Evolutionary conservation across 164 flowering plant species (phyloP).

Genomic region (Chimonanthus praecox): DNA sequence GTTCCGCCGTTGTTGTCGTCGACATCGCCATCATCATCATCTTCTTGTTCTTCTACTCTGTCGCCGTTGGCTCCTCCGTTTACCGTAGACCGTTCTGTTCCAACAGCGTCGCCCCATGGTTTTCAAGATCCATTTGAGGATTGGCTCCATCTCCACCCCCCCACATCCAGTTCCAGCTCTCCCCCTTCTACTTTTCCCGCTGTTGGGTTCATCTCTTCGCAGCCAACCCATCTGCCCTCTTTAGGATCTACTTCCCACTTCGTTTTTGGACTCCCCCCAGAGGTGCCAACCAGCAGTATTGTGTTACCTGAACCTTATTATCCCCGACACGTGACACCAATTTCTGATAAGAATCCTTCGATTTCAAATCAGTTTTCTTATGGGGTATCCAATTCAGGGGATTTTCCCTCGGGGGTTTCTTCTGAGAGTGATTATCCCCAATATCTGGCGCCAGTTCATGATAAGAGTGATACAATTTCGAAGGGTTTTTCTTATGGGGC

Average conservation of each 20-base stretch:
- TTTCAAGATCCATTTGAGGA: background rate
- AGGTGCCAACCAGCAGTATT: background rate
- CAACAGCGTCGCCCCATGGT: background rate
- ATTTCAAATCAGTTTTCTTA: background rate
- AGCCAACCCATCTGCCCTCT: background rate
- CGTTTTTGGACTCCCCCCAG: background rate
- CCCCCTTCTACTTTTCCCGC: background rate
- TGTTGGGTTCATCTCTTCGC: background rate
- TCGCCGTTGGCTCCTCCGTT: conserved; percentile 19
- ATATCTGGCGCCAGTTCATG: background rate
- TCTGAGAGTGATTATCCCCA: background rate
- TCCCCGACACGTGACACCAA: background rate
- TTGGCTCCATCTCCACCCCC: conserved; percentile 5
- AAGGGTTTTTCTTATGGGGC: background rate
- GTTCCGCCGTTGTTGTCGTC: conserved; percentile 38
- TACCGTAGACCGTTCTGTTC: background rate
- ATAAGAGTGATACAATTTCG: background rate
- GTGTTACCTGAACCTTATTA: background rate
- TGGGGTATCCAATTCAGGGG: background rate
- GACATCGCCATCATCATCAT: conserved; percentile 31
- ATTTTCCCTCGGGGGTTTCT: background rate
- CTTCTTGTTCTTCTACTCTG: conserved; percentile 33
- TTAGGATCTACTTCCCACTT: background rate
- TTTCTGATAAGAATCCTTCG: background rate
- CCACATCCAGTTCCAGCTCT: background rate